Conservation (phyloP, 2,329 filamentous ascomycete genomes). For the Aspergillus quadricinctus region DNA sequence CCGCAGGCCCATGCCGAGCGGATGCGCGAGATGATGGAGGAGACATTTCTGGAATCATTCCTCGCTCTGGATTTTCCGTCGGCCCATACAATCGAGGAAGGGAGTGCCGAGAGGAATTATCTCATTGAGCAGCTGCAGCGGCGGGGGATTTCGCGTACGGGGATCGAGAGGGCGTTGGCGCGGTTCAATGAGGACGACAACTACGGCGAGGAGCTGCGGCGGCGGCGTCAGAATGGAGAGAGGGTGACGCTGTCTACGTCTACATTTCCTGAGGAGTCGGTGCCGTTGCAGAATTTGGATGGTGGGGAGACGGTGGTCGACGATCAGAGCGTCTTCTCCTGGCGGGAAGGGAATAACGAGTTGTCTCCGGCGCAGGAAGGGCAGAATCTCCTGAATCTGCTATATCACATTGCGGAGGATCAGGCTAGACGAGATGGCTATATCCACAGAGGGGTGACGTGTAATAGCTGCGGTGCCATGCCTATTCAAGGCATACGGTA, state of each 20-base stretch:
- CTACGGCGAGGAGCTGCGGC: slow-evolving; percentile 37
- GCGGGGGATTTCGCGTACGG: slow-evolving; percentile 36
- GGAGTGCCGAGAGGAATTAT: slow-evolving; percentile 33
- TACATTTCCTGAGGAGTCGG: slow-evolving; percentile 27
- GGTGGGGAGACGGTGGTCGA: slow-evolving; percentile 35
- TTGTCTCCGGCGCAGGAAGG: slow-evolving; percentile 48
- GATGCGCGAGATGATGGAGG: slow-evolving; percentile 43
- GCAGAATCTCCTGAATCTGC: slow-evolving; percentile 75
- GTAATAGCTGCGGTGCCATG: slow-evolving; percentile 80
- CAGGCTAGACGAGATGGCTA: slow-evolving; percentile 84
- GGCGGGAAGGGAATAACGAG: slow-evolving; percentile 41
- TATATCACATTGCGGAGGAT: slow-evolving; percentile 92
- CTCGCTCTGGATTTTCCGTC: slow-evolving; percentile 39
- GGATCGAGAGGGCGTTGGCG: slow-evolving; percentile 33
- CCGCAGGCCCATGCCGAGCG: slow-evolving; percentile 35
- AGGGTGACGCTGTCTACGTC: slow-evolving; percentile 34
- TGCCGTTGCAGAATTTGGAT: slow-evolving; percentile 24
- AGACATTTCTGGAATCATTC: slow-evolving; percentile 41
- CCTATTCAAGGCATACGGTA: slow-evolving; percentile 92
- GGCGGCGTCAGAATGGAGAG: slow-evolving; percentile 36
- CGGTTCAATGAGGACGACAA: slow-evolving; percentile 38
- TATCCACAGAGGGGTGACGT: slow-evolving; percentile 86
- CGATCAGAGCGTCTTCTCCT: slow-evolving; percentile 44
- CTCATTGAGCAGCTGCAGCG: slow-evolving; percentile 35
- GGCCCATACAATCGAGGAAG: slow-evolving; percentile 30